A percentile compares a stretch with the other conserved stretches of the same genome.
phyloP scores from a whole-genome alignment of 163 green algal species.

The Scenedesmus sp. region DNA sequence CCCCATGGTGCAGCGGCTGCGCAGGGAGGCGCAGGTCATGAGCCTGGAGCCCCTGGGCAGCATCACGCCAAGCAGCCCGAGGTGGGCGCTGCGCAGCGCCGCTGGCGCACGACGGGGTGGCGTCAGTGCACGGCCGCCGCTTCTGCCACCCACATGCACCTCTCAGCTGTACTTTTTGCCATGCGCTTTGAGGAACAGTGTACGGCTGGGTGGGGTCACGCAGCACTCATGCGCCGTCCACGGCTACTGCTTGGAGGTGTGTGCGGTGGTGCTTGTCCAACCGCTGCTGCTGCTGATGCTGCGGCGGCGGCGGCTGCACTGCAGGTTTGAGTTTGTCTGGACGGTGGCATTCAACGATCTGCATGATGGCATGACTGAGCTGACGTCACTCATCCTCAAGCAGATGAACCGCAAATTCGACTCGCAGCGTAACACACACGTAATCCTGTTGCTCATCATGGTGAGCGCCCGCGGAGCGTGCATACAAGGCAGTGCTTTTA shows the following conservation, averaged over 20 bases:
- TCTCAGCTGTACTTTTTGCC: no score
- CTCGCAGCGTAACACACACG: conserved; percentile 19
- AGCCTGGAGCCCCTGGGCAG: conserved; percentile 26
- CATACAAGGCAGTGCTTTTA: no score
- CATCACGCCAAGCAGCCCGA: conserved; percentile 14
- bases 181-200: no score
- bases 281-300: background rate
- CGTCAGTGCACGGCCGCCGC: background rate
- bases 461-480: conserved; percentile 37
- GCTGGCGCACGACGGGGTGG: no score
- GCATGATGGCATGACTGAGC: conserved; percentile 41
- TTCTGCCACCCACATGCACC: no score
- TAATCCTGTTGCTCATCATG: conserved; percentile 42
- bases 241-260: no score
- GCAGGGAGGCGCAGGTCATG: conserved; percentile 52
- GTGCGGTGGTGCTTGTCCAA: background rate
- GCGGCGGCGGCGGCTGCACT: background rate
- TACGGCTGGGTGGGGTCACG: no score
- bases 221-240: no score
- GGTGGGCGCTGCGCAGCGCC: background rate
- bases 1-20: conserved; percentile 62
- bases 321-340: conserved; percentile 57
- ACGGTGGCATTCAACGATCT: conserved; percentile 51
- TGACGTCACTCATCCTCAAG: background rate
- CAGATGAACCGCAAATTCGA: background rate